Evolutionary conservation across 257 asterid genomes (phyloP), one percentile per base, ranked within the genome.

Genomic region (Apocynum venetum): DNA sequence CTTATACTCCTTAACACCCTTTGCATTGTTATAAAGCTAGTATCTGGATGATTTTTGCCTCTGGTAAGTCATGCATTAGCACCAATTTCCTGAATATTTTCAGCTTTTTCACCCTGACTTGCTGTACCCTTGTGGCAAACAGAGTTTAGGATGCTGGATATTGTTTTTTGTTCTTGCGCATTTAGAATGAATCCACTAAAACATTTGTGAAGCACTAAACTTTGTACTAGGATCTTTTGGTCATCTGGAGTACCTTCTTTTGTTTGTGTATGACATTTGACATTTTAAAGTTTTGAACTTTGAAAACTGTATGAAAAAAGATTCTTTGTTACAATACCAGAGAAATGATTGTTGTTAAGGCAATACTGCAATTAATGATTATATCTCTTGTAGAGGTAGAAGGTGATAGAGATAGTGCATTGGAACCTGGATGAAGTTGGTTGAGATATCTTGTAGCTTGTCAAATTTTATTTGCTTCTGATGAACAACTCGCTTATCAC

Each of bases 1-100:
- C 92, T 88, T 55, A 86, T 89, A 84, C 91, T 89, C 78, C 88
- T 87, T 78, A 86, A 91, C 80, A 74, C 85, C 77, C 89, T 91
- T 40, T 87, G 89, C 83, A 82, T 88, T 56, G 84, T 91, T 77
- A 86, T 89, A 31, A 91, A 91, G 79, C 52, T 89, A 77, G 89
- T 91, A 5, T 88, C 93, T 12, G 94, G 97, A 10, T 91, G 87
- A 88, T 82, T 38, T 65, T 14, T 13, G 25, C 48, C 12, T 40
- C 25, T 38, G 71, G 71, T 65, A 65, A 65, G 71, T 40, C 71
- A 65, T 38, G 14, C 19, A 38, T 38, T 44, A 13, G 52, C 5
- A 12, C 52, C 31, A 41, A 9, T 41, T 60, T 66, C 71, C 49
- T 41, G 15, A 67, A 41, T 66, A 67, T 43, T 44, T 68, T 68